Evolutionary conservation across 139 green algal species (phyloP).

Genomic region (Chlamydomonas incerta): DNA sequence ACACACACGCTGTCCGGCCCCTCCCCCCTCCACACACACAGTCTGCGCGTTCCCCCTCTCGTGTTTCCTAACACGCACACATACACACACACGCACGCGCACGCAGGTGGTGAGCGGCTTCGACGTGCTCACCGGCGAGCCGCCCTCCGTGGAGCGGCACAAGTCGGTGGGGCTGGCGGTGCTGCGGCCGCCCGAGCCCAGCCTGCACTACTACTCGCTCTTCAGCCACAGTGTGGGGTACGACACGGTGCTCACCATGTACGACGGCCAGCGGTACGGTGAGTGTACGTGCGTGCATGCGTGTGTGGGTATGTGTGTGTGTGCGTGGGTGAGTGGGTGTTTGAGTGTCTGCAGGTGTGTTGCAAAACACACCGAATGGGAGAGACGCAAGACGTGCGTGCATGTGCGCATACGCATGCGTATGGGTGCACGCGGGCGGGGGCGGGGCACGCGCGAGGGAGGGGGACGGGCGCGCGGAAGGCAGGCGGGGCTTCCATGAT

Average conservation of each 20-base stretch:
- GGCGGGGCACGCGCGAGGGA: too few relatives aligned
- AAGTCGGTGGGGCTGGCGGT: constrained; percentile 62
- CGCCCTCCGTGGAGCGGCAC: constrained; percentile 48
- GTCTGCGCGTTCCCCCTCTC: background rate
- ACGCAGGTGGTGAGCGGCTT: constrained; percentile 49
- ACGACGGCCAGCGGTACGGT: constrained; percentile 55
- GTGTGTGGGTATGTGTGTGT: too few relatives aligned
- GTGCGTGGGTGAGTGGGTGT: too few relatives aligned
- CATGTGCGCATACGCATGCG: too few relatives aligned
- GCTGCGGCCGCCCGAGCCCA: constrained; percentile 57
- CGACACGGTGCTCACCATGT: constrained; percentile 72
- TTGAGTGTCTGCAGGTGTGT: too few relatives aligned
- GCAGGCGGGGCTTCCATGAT: too few relatives aligned
- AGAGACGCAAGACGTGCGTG: too few relatives aligned
- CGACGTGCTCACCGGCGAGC: constrained; percentile 50
- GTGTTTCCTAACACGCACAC: background rate
- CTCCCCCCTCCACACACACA: background rate
- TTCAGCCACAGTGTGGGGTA: constrained; percentile 67
- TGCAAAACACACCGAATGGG: too few relatives aligned
- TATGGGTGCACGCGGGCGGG: too few relatives aligned
- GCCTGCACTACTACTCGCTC: constrained; percentile 74
- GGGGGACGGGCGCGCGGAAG: too few relatives aligned
- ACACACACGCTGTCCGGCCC: too few relatives aligned
- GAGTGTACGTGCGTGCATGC: background rate
- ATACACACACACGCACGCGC: background rate